Evolutionary conservation across 768 basidiomycete species (phyloP), one percentile per base, ranked within the genome.

Genomic region (Xerocomellus intermedius): DNA sequence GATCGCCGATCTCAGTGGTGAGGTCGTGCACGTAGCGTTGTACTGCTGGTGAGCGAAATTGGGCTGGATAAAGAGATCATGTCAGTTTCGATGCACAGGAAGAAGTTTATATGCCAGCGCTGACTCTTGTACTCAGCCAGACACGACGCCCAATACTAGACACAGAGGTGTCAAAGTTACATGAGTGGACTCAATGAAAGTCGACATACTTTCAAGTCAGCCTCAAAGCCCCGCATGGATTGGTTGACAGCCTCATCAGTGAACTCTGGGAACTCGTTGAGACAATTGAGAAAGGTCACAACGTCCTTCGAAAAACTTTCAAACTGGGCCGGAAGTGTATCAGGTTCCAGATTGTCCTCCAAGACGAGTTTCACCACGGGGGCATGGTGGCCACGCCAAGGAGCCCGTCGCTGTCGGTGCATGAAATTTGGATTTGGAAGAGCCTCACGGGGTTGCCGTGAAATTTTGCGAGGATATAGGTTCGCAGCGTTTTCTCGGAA

Each of bases 221-320:
- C 78, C 57, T 82, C 78, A 14, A 83, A 76, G 1, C 77, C 72
- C 28, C 75, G 58, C 63, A 82, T 78, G 42, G 79, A 79, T 22
- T 75, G 69, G 53, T 82, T 80, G 39, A 82, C 74, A 0, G 75
- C 75, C 48, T 82, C 81, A 30, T 82, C 79, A 14, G 73, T 77
- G 48, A 81, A 82, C 63, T 82, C 81, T 1, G 81, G 81, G 42
- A 82, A 82, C 47, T 82, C 82, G 41, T 82, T 81, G 47, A 82
- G 66, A 55, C 79, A 79, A 19, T 79, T 75, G 36, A 83, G 64
- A 52, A 82, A 82, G 0, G 77, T 79, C n/a, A 73, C 75, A 1
- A 83, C 75, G 38, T 82, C 82, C 47, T 64, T 68, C 3, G 81
- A 79, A 46, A 83, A 75, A 13, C 69, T 69, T 52, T 73, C 71